Conservation (phyloP, 2,329 filamentous ascomycete genomes). For the Boeremia exigua region DNA sequence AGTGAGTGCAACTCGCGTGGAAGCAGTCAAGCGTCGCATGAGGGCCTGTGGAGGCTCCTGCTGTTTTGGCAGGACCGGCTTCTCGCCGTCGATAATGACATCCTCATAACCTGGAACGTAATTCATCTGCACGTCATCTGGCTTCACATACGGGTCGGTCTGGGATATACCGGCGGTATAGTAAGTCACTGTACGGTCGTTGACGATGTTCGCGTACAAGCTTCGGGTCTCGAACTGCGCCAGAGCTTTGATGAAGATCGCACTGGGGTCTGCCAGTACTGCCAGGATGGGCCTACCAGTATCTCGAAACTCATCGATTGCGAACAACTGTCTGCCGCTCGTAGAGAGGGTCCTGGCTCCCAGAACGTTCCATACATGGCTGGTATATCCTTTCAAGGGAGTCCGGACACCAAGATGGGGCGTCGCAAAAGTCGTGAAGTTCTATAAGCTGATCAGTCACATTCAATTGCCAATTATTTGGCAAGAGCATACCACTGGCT, state of each 20-base stretch:
- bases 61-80: conserved; percentile 63
- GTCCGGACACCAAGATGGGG: conserved; percentile 67
- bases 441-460: conserved; percentile 56
- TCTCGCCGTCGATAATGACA: conserved; percentile 73
- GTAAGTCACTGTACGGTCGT: conserved; percentile 81
- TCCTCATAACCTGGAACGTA: conserved; percentile 76
- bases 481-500: conserved; percentile 71
- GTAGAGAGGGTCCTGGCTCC: conserved; percentile 80
- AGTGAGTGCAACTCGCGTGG: conserved; percentile 51
- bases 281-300: conserved; percentile 81
- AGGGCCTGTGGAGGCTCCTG: conserved; percentile 43
- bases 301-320: conserved; percentile 82
- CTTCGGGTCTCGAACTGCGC: conserved; percentile 76
- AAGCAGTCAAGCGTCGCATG: conserved; percentile 44
- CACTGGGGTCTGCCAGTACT: conserved; percentile 80
- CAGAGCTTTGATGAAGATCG: conserved; percentile 84
- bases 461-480: background rate
- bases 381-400: conserved; percentile 51
- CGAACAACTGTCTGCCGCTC: conserved; percentile 87
- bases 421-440: conserved; percentile 91
- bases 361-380: conserved; percentile 72
- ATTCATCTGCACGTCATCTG: conserved; percentile 72
- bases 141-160: conserved; percentile 76
- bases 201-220: conserved; percentile 85
- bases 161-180: conserved; percentile 82